Conservation (phyloP, 306 rosid species). For the Mimosa pudica region DNA sequence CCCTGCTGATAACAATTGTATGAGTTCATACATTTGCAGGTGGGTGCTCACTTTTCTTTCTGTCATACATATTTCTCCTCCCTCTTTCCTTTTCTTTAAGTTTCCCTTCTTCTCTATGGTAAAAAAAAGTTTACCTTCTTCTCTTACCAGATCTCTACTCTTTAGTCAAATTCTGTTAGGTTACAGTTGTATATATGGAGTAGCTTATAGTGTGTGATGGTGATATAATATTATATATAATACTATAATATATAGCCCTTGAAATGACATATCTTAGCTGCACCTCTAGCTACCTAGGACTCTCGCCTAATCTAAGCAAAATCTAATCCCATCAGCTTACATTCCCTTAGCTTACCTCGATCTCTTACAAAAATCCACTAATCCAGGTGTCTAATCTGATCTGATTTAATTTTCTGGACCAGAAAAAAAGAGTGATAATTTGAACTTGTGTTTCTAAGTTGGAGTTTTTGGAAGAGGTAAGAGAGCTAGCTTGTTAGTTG, state of each 20-base stretch:
- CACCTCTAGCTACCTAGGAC: background rate
- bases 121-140: background rate
- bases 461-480: background rate
- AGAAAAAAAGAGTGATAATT: background rate
- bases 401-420: background rate
- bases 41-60: conserved; percentile 78
- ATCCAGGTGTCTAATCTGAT: background rate
- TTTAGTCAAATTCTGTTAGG: background rate
- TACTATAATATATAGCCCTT: background rate
- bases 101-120: background rate
- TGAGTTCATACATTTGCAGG: conserved; percentile 51
- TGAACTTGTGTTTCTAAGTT: background rate
- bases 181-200: background rate
- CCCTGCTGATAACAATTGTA: conserved; percentile 56
- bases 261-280: conserved; percentile 8
- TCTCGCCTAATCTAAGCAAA: background rate
- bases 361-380: background rate
- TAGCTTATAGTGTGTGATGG: background rate
- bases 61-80: conserved; percentile 49
- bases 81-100: background rate
- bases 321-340: background rate
- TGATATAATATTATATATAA: background rate
- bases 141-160: background rate
- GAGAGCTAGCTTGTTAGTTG: background rate
- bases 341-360: background rate